Base-by-base conservation (phyloP, 768 basidiomycete species). In the Calocybe indica region DNA sequence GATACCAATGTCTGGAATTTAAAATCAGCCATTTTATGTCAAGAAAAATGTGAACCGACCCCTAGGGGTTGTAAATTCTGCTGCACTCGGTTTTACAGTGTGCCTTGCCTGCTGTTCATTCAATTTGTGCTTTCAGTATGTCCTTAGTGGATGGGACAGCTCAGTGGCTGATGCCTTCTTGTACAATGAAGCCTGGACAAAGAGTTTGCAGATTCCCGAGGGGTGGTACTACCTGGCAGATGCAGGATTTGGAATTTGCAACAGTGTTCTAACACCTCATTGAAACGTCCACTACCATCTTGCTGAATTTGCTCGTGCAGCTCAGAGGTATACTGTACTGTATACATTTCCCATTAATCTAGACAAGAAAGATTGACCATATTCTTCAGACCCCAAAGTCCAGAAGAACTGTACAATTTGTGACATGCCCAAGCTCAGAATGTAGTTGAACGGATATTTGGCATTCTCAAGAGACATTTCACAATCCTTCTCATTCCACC, bases 401-500 rank as follows among this genome's bases (percentile, higher is more conserved):
- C 47, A 8, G 50, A 69, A 49, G 67, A 72, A 45, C 46, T 72
- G 0, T 69, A 61, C 47, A 72, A 70, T 48, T 58, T 72, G 1
- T 57, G 57, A 1, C 69, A 73, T 53, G 55, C 67, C 12, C 55
- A 54, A 29, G 59, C 58, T 3, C 56, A 57, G 0, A 73, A 71
- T 58, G 57, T 70, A 29, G 55, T 72, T 51, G 65, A 71, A 46
- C 48, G 56, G 0, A 62, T 70, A n/a, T 72, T 71, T 63, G 68
- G 69, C 22, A 52, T 65, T 3, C 2, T 63, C 46, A 67, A 65
- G 47, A 41, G 43, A 12, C 41, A 49, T 13, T 63, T 49, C 49
- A 45, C 38, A 2, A 54, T 61, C 42, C 52, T 63, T 10, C 43
- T 47, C 9, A 13, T 50, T 12, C 48, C 65, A 0, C 58, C 55